Percentiles rank a stretch among this genome's conserved stretches.
These are phyloP conservation scores for Colletotrichum godetiae DNA, from an alignment of 2,329 filamentous ascomycete species.

Conservation along the genomic window DNA sequence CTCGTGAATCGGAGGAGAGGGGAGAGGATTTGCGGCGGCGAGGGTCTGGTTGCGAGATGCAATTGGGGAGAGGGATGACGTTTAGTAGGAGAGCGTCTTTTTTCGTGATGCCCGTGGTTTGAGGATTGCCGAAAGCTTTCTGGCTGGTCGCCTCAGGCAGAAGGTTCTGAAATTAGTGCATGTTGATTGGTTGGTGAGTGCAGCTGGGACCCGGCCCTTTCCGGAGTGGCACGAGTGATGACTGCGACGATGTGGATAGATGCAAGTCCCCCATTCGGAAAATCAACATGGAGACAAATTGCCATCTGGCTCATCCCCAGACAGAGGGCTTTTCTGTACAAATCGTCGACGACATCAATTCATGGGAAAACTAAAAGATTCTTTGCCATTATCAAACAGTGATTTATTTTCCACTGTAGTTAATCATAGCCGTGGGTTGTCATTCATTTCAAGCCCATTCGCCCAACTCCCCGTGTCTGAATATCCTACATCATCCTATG, in stretches of 20 bases:
- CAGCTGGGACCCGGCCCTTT: conserved; percentile 35
- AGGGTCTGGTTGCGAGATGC: conserved; percentile 25
- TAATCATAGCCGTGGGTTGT: not conserved
- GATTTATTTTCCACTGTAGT: not conserved
- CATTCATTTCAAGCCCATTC: not conserved
- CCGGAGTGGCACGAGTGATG: conserved; percentile 34
- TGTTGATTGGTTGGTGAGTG: conserved; percentile 54
- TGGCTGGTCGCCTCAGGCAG: conserved; percentile 34
- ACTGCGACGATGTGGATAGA: conserved; percentile 1
- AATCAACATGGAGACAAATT: not conserved
- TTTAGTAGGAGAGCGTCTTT: conserved; percentile 38
- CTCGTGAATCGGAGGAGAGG: conserved; percentile 43
- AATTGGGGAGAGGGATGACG: conserved; percentile 38
- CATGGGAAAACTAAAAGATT: not conserved
- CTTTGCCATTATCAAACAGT: not conserved
- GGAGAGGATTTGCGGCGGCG: conserved; percentile 32
- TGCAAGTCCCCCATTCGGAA: conserved; percentile 25
- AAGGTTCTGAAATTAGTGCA: conserved; percentile 57
- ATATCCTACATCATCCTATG: conserved; percentile 13
- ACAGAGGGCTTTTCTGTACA: too few relatives aligned
- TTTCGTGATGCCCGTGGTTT: conserved; percentile 39
- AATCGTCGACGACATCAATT: not conserved
- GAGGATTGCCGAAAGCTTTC: conserved; percentile 43
- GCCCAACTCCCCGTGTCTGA: not conserved
- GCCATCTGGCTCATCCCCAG: not conserved